Evolutionary conservation across 306 rosid genomes (phyloP).

Genomic region (Dalbergia cultrata): DNA sequence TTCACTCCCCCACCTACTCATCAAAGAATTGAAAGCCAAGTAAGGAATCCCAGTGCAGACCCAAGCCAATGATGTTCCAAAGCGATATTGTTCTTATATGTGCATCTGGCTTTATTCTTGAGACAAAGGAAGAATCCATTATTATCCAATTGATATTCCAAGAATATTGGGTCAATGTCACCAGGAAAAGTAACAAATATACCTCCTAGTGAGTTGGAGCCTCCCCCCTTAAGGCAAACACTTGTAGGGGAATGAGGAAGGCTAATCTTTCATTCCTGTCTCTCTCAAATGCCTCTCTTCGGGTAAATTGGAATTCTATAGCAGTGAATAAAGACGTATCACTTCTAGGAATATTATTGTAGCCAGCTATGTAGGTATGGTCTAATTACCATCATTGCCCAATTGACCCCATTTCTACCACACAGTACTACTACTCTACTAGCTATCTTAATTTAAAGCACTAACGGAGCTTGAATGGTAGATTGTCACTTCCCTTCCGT

Average conservation of each 20-base stretch:
- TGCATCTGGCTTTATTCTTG: slow-evolving; percentile 40
- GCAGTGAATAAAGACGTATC: slow-evolving; percentile 6
- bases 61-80: slow-evolving; percentile 19
- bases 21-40: slow-evolving; percentile 14
- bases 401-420: slow-evolving; percentile 51
- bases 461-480: slow-evolving; percentile 51
- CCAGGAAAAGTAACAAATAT: slow-evolving; percentile 43
- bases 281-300: slow-evolving; percentile 39
- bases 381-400: slow-evolving; percentile 40
- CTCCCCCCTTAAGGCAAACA: slow-evolving; percentile 52
- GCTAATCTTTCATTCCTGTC: slow-evolving; percentile 45
- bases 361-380: slow-evolving; percentile 1
- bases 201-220: slow-evolving; percentile 41
- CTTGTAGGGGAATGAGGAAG: neutral
- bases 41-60: slow-evolving; percentile 33
- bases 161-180: slow-evolving; percentile 61
- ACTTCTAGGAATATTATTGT: slow-evolving; percentile 33
- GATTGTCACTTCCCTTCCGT: slow-evolving; percentile 37
- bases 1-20: slow-evolving; percentile 23
- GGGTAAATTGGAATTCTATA: slow-evolving; percentile 25
- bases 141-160: slow-evolving; percentile 64
- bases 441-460: slow-evolving; percentile 30
- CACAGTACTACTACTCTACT: neutral
- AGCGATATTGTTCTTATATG: slow-evolving; percentile 4
- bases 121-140: slow-evolving; percentile 61